These are phyloP conservation scores for Bonia amplexicaulis DNA, from an alignment of 176 grass and related monocot species.

Conservation along the genomic window DNA sequence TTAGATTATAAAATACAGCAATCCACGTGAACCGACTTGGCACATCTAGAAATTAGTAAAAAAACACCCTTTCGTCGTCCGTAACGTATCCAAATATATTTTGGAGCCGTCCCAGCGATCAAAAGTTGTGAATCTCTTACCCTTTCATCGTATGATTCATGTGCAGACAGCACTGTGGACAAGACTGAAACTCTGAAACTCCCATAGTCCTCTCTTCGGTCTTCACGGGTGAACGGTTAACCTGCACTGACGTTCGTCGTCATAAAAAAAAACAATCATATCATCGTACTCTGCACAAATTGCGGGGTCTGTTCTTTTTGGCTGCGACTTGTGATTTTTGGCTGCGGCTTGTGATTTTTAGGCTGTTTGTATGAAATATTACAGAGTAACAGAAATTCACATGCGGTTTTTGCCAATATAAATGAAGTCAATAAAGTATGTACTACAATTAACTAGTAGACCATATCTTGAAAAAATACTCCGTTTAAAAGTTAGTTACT, in stretches of 20 bases:
- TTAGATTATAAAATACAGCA: too few relatives aligned
- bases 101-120: background rate
- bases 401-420: too few relatives aligned
- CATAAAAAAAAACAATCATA: background rate
- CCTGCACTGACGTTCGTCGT: background rate
- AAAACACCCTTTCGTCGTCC: background rate
- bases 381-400: too few relatives aligned
- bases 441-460: too few relatives aligned
- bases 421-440: too few relatives aligned
- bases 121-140: background rate
- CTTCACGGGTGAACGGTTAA: background rate
- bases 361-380: too few relatives aligned
- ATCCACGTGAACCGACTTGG: background rate
- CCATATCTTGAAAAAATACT: too few relatives aligned
- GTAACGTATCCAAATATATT: background rate
- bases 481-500: too few relatives aligned
- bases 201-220: background rate
- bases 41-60: background rate
- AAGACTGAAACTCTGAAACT: background rate
- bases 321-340: too few relatives aligned
- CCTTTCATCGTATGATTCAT: background rate
- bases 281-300: constrained; percentile 5
- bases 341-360: too few relatives aligned
- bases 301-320: too few relatives aligned
- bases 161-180: background rate